phyloP scores from a whole-genome alignment of 2,329 filamentous ascomycete genomes.

The Diaporthe capsici region DNA sequence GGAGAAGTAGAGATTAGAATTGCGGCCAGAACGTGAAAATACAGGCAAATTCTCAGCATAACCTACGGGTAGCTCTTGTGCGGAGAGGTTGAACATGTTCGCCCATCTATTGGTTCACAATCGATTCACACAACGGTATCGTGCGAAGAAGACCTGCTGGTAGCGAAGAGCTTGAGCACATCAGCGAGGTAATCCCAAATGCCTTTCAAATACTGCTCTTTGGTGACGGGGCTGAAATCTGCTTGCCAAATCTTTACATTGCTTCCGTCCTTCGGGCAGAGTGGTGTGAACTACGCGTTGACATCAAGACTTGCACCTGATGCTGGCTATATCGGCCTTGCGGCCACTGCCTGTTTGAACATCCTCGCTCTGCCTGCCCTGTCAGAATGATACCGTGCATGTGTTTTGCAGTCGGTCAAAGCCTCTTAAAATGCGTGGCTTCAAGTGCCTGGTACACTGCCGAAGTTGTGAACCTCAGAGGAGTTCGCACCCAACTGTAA shows the following conservation, averaged over 20 bases:
- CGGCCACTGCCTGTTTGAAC: background rate
- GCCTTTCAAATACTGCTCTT: background rate
- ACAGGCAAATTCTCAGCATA: background rate
- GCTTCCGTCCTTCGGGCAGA: background rate
- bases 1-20: rapidly evolving
- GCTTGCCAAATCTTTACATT: background rate
- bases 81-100: too few species aligned
- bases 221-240: background rate
- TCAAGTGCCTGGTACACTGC: too few species aligned
- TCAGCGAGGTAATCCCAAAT: background rate
- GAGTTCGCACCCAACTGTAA: too few species aligned
- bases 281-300: background rate
- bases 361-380: background rate
- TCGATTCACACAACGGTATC: background rate
- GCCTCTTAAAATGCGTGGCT: background rate
- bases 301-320: background rate
- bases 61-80: too few species aligned
- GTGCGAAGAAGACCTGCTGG: background rate
- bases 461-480: background rate
- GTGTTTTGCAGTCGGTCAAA: background rate
- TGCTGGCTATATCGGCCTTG: background rate
- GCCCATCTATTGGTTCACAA: background rate
- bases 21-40: background rate
- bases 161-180: background rate
- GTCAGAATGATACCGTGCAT: background rate